Percentiles rank a stretch among this genome's conserved stretches.
phyloP scores from a whole-genome alignment of 805 yeast genomes.

The Teunomyces panamensis region DNA sequence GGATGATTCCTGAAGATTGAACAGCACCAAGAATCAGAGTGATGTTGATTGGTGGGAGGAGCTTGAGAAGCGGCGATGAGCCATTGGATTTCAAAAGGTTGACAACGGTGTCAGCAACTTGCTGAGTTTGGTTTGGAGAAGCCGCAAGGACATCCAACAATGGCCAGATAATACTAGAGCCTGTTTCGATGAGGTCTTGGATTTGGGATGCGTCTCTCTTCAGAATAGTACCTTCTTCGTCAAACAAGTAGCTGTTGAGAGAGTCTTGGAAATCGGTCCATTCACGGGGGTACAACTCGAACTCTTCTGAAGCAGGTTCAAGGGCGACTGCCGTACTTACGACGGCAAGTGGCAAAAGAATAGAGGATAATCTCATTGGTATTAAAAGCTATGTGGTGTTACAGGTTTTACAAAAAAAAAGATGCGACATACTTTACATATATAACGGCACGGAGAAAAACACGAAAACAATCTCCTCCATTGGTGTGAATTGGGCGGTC shows the following conservation, averaged over 20 bases:
- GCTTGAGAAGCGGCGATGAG: background rate
- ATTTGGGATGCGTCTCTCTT: constrained; percentile 4
- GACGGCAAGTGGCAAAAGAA: constrained; percentile 1
- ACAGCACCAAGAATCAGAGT: constrained; percentile 20
- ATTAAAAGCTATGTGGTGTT: no score
- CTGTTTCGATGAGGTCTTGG: constrained; percentile 5
- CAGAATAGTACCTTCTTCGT: background rate
- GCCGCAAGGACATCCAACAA: constrained; percentile 30
- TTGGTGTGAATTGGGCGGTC: background rate
- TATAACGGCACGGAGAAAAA: background rate
- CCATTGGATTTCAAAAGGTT: background rate
- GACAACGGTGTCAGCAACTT: background rate
- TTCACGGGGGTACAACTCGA: constrained; percentile 5
- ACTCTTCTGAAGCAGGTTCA: background rate
- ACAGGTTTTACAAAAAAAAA: background rate
- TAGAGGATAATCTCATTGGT: constrained; percentile 2
- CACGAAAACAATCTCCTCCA: background rate
- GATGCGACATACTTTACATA: background rate
- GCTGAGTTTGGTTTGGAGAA: constrained; percentile 18
- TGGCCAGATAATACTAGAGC: constrained; percentile 22
- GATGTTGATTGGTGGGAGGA: constrained; percentile 16
- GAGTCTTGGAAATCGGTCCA: constrained; percentile 1
- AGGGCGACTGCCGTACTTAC: constrained; percentile 1
- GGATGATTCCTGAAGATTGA: constrained; percentile 25
- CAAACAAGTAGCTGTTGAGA: background rate